phyloP scores from a whole-genome alignment of 805 yeast species.

The Wickerhamomyces bisporus region DNA sequence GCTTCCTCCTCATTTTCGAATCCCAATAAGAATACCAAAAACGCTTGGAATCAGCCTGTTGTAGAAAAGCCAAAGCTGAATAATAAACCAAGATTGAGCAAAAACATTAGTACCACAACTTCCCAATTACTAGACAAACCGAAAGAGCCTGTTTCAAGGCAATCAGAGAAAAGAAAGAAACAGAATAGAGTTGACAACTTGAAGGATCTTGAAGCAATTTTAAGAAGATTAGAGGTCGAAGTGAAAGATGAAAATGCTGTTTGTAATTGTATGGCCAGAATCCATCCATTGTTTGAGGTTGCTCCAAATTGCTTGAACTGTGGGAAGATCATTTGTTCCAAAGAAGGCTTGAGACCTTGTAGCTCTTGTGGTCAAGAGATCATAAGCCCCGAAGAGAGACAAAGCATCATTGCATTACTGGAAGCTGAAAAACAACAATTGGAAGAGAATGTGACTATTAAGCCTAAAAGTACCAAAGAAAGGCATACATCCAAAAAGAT shows the following conservation, averaged over 20 bases:
- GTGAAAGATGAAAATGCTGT: slow-evolving; percentile 22
- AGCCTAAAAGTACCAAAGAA: slow-evolving; percentile 14
- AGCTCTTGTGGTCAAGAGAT: slow-evolving; percentile 71
- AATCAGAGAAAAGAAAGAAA: slow-evolving; percentile 32
- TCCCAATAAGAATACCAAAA: background rate
- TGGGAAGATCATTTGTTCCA: slow-evolving; percentile 87
- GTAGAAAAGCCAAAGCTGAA: slow-evolving; percentile 1
- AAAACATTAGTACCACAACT: slow-evolving; percentile 32
- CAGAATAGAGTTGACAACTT: slow-evolving; percentile 48
- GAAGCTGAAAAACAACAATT: slow-evolving; percentile 46
- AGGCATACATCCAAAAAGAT: slow-evolving; percentile 40
- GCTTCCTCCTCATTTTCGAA: background rate
- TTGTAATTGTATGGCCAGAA: slow-evolving; percentile 82
- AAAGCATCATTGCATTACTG: slow-evolving; percentile 48
- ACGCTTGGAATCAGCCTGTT: slow-evolving; percentile 15
- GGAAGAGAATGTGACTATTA: slow-evolving; percentile 24
- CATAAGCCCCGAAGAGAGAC: slow-evolving; percentile 56
- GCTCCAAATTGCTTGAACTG: slow-evolving; percentile 94
- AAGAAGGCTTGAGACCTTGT: slow-evolving; percentile 90
- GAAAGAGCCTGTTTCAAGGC: slow-evolving; percentile 21
- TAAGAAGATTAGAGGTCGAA: slow-evolving; percentile 45
- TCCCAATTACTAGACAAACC: slow-evolving; percentile 45
- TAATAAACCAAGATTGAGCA: slow-evolving; percentile 10
- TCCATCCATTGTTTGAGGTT: slow-evolving; percentile 82
- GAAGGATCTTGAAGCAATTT: slow-evolving; percentile 60